These are phyloP conservation scores for Morella rubra DNA, from an alignment of 306 rosid genomes.

Conservation along the genomic window DNA sequence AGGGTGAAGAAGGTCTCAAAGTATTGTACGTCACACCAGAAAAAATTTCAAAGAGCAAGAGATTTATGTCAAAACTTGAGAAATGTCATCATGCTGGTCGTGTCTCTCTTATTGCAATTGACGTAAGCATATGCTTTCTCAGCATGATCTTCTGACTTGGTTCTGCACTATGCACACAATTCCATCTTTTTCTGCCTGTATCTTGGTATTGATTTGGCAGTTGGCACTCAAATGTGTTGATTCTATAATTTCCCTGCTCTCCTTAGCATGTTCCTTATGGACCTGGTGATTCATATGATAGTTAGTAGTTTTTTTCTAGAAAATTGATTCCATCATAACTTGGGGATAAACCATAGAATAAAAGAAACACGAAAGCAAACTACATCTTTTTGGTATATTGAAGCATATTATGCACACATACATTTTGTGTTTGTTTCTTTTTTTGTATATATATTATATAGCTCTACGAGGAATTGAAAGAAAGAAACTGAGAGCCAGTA, in stretches of 20 bases:
- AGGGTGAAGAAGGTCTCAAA: constrained; percentile 85
- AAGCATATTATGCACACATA: not conserved
- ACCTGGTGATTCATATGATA: not conserved
- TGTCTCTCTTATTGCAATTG: constrained; percentile 80
- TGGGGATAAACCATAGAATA: not conserved
- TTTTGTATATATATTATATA: not conserved
- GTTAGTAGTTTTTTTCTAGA: not conserved
- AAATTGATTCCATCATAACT: constrained; percentile 7
- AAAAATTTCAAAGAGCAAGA: constrained; percentile 98
- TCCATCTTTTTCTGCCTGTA: constrained; percentile 2
- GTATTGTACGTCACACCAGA: constrained; percentile 89
- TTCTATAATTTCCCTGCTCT: constrained; percentile 16
- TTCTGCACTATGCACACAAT: constrained; percentile 14
- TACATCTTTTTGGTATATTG: not conserved
- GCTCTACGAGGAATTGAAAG: not conserved
- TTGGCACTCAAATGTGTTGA: constrained; percentile 10
- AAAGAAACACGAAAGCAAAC: not conserved
- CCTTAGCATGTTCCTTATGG: constrained; percentile 3
- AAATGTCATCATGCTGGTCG: constrained; percentile 88
- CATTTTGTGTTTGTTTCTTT: not conserved
- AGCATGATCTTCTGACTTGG: constrained; percentile 15
- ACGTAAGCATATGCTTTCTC: constrained; percentile 52
- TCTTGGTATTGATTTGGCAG: constrained; percentile 1
- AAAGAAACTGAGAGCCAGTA: not conserved
- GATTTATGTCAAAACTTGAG: constrained; percentile 97